These are phyloP conservation scores for Graphium sp. DNA, from an alignment of 2,329 filamentous ascomycete species.

Conservation along the genomic window DNA sequence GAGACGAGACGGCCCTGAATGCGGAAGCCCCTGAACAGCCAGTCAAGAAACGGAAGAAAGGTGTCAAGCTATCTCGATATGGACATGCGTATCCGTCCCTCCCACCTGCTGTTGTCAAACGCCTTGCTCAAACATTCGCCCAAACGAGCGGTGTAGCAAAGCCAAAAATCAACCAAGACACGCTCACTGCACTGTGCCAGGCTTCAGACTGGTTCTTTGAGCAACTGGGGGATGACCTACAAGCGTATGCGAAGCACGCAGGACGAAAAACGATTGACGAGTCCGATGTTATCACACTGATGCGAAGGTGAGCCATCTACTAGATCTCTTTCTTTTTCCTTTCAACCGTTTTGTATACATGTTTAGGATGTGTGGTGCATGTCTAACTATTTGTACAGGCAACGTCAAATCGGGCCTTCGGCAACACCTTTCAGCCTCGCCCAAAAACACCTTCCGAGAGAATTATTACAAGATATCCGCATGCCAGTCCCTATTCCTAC, in stretches of 20 bases:
- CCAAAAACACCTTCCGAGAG: slow-evolving; percentile 63
- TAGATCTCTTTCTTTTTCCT: slow-evolving; percentile 6
- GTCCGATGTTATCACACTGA: slow-evolving; percentile 63
- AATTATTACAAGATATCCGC: slow-evolving; percentile 67
- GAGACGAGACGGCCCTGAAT: slow-evolving; percentile 2
- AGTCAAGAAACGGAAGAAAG: slow-evolving; percentile 20
- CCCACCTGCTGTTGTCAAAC: slow-evolving; percentile 57
- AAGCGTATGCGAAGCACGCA: slow-evolving; percentile 65
- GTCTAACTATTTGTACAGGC: slow-evolving; percentile 32
- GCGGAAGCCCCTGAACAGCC: slow-evolving; percentile 2
- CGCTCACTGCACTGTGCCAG: slow-evolving; percentile 57
- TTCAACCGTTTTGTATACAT: slow-evolving; percentile 8
- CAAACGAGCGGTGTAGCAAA: slow-evolving; percentile 49
- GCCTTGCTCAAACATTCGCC: slow-evolving; percentile 53
- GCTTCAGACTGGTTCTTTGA: slow-evolving; percentile 89
- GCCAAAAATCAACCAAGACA: slow-evolving; percentile 55
- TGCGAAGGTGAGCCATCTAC: slow-evolving; percentile 52
- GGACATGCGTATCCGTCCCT: slow-evolving; percentile 63
- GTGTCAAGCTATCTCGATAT: slow-evolving; percentile 47
- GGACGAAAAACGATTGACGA: slow-evolving; percentile 76
- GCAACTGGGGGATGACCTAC: slow-evolving; percentile 65
- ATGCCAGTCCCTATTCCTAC: slow-evolving; percentile 42
- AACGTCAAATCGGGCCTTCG: slow-evolving; percentile 55
- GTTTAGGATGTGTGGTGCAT: slow-evolving; percentile 1
- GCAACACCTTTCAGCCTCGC: slow-evolving; percentile 77